Base-by-base conservation (phyloP, 495 filamentous ascomycete species). In the Aspergillus avenaceus region DNA sequence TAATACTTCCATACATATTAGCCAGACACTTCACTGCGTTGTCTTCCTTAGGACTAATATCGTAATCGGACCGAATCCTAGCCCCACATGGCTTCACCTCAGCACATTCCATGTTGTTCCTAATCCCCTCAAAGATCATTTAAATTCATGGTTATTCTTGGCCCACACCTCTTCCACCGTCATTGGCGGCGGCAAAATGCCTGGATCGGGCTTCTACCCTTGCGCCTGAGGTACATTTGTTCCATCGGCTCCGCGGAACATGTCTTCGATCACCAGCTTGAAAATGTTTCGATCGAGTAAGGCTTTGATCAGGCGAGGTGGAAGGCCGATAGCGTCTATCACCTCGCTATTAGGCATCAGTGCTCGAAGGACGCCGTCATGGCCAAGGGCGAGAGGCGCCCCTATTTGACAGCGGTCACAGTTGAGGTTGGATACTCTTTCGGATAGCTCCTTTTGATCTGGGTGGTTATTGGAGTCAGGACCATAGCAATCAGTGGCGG, bases 131-230 rank as follows among this genome's bases (percentile, higher is more conserved):
- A 27, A 29, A 16, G 12, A 40, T 36, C 22, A 41, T 23, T 24
- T 34, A 41, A 34, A 41, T 49, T 49, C 46, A 23, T 28, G 5
- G 18, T 38, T 22, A 32, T 29, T 27, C 38, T 26, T 25, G 4
- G n/a, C 27, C 47, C 19, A 5, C 26, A 21, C 28, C 11, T 28
- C n/a, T 16, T 42, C n/a, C 47, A 28, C 47, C 28, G 21, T 21
- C 34, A 28, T 9, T 6, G 45, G 45, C 14, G 22, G 21, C 22
- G 45, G 45, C 11, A 48, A 26, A 16, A 48, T 19, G 16, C 18
- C 18, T 37, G 36, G 22, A 21, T 48, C 45, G 12, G 45, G 45
- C 13, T 48, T 34, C 23, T 26, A 48, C 45, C 45, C 38, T 34
- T 38, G 19, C 22, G 38, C 45, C 45, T 37, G 34, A n/a, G 45